phyloP scores from a whole-genome alignment of 2,329 filamentous ascomycete species.

The Pleoardoris graminearum region DNA sequence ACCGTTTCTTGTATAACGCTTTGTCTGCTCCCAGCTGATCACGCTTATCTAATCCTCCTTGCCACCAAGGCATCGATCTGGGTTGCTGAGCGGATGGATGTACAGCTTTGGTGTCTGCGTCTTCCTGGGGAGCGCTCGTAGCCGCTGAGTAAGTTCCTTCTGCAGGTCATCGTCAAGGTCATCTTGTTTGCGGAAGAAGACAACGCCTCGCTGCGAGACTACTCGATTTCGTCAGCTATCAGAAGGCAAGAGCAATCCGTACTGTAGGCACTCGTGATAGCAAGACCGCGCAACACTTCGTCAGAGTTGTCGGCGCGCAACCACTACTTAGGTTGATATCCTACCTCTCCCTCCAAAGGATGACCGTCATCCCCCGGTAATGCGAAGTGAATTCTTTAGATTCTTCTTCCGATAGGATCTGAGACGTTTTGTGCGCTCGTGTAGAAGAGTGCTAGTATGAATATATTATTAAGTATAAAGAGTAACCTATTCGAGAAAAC shows the following conservation, averaged over 20 bases:
- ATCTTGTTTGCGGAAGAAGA: slow-evolving; percentile 60
- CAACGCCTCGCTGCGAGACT: slow-evolving; percentile 58
- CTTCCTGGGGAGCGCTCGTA: slow-evolving; percentile 63
- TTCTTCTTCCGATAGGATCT: no score
- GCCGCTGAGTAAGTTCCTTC: slow-evolving; percentile 57
- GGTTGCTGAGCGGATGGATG: slow-evolving; percentile 60
- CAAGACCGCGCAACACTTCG: slow-evolving; percentile 66
- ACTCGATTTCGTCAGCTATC: slow-evolving; percentile 6
- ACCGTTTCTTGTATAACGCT: slow-evolving; percentile 40
- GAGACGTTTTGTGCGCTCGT: no score
- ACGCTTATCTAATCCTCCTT: slow-evolving; percentile 46
- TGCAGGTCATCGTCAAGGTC: slow-evolving; percentile 56
- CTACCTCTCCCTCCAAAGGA: no score
- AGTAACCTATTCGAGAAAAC: no score
- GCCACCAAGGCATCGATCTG: slow-evolving; percentile 49
- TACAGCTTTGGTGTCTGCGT: slow-evolving; percentile 61
- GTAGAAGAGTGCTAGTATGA: no score
- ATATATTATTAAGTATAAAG: no score
- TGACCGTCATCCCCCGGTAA: no score
- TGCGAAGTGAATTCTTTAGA: no score
- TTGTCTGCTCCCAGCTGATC: slow-evolving; percentile 44
- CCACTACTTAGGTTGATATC: no score
- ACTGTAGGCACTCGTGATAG: slow-evolving; percentile 46
- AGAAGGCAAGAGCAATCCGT: background rate
- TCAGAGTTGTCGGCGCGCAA: slow-evolving; percentile 66